Evolutionary conservation across 371 early-diverging fungal species (phyloP), one percentile per base, ranked within the genome.

Genomic region (Mucor racemosus): DNA sequence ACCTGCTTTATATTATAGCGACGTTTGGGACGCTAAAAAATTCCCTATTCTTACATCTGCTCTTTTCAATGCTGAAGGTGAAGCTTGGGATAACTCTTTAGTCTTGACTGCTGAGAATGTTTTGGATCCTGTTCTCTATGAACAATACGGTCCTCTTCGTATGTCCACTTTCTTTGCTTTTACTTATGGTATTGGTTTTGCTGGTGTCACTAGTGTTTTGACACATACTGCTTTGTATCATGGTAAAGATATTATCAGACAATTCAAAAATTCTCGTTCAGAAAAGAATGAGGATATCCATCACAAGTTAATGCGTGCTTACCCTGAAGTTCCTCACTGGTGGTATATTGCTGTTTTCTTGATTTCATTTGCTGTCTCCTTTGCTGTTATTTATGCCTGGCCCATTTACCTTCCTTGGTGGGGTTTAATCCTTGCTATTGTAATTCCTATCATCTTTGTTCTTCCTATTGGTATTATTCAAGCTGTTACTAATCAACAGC

Each of bases 381-480:
- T 87, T 44, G 79, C 75, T 63, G 88, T 87, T 40, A 78, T 86
- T 62, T 77, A 82, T 31, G 68, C 68, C 53, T 84, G 87, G 71
- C 83, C 79, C 11, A 81, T 90, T n/a, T 69, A 80, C n/a, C 73
- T 86, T 36, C 86, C 86, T 8, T 91, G 90, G 90, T 92, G 89
- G 86, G 88, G 81, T 69, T 65, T 91, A 17, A 67, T 92, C 48
- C 69, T 94, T 4, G 89, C 91, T 42, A 71, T 90, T 3, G 76
- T 71, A 14, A 81, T 94, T 17, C 80, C 90, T 34, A 65, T 81
- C 26, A 66, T 91, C 58, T 88, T 94, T 71, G 80, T 91, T 5
- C 69, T 96, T 3, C 95, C 97, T 1, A 85, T 94, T 44, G 94
- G 93, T 76, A 90, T 93, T 60, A 84, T 92, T 56, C 82, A 85